These are phyloP conservation scores for Pisolithus microcarpus DNA, from an alignment of 768 basidiomycete genomes.

Conservation along the genomic window DNA sequence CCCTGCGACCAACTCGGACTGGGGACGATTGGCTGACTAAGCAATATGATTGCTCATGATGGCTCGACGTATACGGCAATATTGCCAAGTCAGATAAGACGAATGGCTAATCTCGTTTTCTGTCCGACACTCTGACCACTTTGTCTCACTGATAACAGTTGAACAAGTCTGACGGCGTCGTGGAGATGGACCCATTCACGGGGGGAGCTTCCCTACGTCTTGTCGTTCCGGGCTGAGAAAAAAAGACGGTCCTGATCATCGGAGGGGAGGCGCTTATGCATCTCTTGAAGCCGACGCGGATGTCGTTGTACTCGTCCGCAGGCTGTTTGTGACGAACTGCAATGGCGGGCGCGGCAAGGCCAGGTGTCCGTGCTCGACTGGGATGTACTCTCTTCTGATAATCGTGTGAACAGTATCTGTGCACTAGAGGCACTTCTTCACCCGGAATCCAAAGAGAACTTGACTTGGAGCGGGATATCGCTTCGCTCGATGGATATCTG, in stretches of 20 bases:
- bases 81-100: too few species aligned
- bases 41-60: constrained; percentile 10
- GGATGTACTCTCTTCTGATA: constrained; percentile 16
- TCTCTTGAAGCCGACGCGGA: constrained; percentile 72
- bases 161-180: too few species aligned
- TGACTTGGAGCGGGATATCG: constrained; percentile 30
- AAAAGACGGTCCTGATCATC: constrained; percentile 56
- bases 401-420: background rate
- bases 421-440: background rate
- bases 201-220: constrained; percentile 66
- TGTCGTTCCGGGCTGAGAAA: constrained; percentile 59
- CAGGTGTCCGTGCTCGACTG: constrained; percentile 58
- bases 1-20: background rate
- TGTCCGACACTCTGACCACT: background rate
- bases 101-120: too few species aligned
- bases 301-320: constrained; percentile 56
- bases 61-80: background rate
- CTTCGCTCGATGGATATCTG: constrained; percentile 45
- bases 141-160: background rate
- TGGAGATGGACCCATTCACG: constrained; percentile 26
- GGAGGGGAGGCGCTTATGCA: constrained; percentile 64
- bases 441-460: background rate
- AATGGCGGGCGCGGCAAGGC: constrained; percentile 48
- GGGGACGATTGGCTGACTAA: too few species aligned
- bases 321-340: constrained; percentile 62